Percentiles rank a stretch among this genome's conserved stretches.
phyloP scores from a whole-genome alignment of 2,329 filamentous ascomycete genomes.

The Clarireedia monteithiana region DNA sequence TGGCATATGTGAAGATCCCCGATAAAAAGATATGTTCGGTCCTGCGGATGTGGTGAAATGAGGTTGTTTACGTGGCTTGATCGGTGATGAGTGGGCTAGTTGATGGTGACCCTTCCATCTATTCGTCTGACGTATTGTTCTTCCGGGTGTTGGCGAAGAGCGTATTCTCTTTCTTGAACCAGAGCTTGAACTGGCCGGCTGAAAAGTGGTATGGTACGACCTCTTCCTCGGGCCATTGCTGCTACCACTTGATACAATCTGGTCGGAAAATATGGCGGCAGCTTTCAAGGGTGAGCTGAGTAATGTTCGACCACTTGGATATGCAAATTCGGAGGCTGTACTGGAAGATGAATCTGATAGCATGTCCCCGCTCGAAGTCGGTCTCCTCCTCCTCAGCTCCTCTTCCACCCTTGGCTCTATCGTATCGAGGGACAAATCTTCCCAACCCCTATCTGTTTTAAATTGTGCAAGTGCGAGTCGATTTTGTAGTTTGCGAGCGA shows the following conservation, averaged over 20 bases:
- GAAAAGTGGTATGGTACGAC: slow-evolving; percentile 51
- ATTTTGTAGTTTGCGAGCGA: slow-evolving; percentile 87
- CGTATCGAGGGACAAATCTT: slow-evolving; percentile 76
- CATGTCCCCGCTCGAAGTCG: slow-evolving; percentile 59
- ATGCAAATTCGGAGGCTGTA: slow-evolving; percentile 69
- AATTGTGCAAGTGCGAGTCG: slow-evolving; percentile 92
- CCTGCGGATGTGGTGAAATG: slow-evolving; percentile 66
- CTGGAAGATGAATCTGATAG: slow-evolving; percentile 77
- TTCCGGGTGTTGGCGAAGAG: slow-evolving; percentile 51
- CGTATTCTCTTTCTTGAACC: slow-evolving; percentile 61
- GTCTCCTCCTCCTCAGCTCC: slow-evolving; percentile 60
- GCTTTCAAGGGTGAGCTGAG: slow-evolving; percentile 83
- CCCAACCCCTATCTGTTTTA: slow-evolving; percentile 94
- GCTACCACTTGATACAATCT: slow-evolving; percentile 62
- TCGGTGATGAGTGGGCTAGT: slow-evolving; percentile 78
- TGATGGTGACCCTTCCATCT: slow-evolving; percentile 75
- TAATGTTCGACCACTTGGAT: slow-evolving; percentile 45
- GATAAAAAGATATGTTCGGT: slow-evolving; percentile 72
- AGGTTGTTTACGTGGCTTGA: slow-evolving; percentile 66
- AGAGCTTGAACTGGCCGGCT: slow-evolving; percentile 40
- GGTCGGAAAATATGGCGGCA: slow-evolving; percentile 71
- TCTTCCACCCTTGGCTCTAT: slow-evolving; percentile 81
- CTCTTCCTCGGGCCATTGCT: slow-evolving; percentile 59
- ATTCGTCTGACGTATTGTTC: slow-evolving; percentile 46
- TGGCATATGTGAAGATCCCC: slow-evolving; percentile 47